A percentile compares a stretch with the other conserved stretches of the same genome.
Conservation (phyloP, 192 early-diverging fungal genomes). For the Kappamyces sp. region DNA sequence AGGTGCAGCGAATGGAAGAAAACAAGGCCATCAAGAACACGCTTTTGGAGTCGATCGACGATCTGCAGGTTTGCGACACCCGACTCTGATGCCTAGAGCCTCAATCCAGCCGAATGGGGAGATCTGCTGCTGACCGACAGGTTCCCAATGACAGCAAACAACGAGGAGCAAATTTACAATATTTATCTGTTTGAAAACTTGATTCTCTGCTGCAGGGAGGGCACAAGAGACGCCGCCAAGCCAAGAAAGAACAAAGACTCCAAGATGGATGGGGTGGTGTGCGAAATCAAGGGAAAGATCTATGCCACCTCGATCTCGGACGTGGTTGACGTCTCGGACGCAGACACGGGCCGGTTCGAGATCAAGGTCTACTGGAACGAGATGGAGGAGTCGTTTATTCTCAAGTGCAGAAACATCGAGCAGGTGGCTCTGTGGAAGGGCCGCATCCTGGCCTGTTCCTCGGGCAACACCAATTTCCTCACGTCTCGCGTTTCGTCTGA, state of each 20-base stretch:
- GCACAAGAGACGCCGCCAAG: conserved; percentile 28
- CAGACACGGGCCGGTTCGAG: conserved; percentile 29
- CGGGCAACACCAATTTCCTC: background rate
- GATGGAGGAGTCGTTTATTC: conserved; percentile 76
- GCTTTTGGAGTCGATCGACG: conserved; percentile 76
- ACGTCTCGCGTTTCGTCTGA: background rate
- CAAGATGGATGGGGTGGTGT: conserved; percentile 18
- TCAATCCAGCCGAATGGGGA: conserved; percentile 70
- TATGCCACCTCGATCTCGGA: conserved; percentile 72
- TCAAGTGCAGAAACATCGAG: conserved; percentile 87
- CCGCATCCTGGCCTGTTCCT: conserved; percentile 38
- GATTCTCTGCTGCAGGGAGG: conserved; percentile 89
- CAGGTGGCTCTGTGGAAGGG: conserved; percentile 85
- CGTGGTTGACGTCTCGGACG: conserved; percentile 55
- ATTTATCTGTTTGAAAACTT: conserved; percentile 93
- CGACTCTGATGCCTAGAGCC: conserved; percentile 41
- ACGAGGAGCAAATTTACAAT: conserved; percentile 71
- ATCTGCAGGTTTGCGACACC: conserved; percentile 69
- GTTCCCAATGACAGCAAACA: conserved; percentile 74
- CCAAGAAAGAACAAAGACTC: conserved; percentile 47
- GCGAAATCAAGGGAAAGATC: conserved; percentile 75
- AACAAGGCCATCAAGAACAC: conserved; percentile 76
- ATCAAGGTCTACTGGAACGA: conserved; percentile 78
- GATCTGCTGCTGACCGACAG: conserved; percentile 77
- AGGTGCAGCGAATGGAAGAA: conserved; percentile 81